Conservation (phyloP, 2,329 filamentous ascomycete genomes). For the Aureobasidium musti region DNA sequence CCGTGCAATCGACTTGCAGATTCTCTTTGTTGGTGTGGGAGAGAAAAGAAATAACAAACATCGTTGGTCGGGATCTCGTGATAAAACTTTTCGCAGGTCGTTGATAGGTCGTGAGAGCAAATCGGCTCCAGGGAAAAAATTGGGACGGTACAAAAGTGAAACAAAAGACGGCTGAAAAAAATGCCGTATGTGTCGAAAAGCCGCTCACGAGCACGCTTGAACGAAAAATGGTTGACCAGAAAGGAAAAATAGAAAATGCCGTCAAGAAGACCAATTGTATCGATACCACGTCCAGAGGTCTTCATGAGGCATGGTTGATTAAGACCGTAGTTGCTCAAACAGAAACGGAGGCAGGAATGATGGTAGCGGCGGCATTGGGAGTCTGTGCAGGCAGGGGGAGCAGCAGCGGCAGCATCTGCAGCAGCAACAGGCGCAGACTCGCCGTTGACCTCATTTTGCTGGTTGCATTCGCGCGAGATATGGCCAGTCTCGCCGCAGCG, state of each 20-base stretch:
- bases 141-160: background rate
- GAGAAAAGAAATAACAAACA: constrained; percentile 11
- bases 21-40: constrained; percentile 4
- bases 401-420: constrained; percentile 45
- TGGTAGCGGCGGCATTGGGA: constrained; percentile 43
- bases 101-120: constrained; percentile 26
- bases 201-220: constrained; percentile 21
- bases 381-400: constrained; percentile 49
- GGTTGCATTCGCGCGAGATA: constrained; percentile 86
- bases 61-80: constrained; percentile 29
- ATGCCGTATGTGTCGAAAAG: constrained; percentile 12
- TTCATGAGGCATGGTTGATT: constrained; percentile 16
- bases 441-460: constrained; percentile 62
- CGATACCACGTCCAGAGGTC: constrained; percentile 22
- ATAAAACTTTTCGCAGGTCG: constrained; percentile 28
- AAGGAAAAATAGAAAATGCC: background rate
- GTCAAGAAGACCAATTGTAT: constrained; percentile 15
- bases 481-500: constrained; percentile 94
- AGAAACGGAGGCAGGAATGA: constrained; percentile 49
- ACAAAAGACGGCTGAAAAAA: background rate
- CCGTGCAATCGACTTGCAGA: background rate
- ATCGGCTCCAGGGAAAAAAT: constrained; percentile 5
- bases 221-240: constrained; percentile 8
- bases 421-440: constrained; percentile 43
- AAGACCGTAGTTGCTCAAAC: constrained; percentile 41